Evolutionary conservation across 768 basidiomycete genomes (phyloP).

Genomic region (Tricholoma sp.): DNA sequence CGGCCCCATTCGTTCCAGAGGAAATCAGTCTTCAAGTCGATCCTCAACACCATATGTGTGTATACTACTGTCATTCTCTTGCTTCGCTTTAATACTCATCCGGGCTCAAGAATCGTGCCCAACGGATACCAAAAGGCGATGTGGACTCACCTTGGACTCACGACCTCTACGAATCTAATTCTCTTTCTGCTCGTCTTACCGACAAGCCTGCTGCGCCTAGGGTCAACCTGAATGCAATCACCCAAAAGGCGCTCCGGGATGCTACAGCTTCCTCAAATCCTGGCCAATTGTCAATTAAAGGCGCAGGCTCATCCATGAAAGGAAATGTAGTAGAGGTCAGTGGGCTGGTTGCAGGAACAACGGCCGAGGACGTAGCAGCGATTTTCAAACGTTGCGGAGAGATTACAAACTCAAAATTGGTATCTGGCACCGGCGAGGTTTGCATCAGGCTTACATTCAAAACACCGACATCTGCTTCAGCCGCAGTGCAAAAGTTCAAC

Average conservation of each 20-base stretch:
- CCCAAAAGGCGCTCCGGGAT: constrained; percentile 61
- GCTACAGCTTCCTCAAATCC: constrained; percentile 35
- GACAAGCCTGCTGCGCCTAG: constrained; percentile 41
- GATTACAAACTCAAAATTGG: constrained; percentile 44
- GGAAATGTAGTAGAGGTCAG: constrained; percentile 73
- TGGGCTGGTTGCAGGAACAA: constrained; percentile 71
- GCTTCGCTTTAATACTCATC: constrained; percentile 14
- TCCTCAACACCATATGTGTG: constrained; percentile 51
- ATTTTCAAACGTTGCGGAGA: constrained; percentile 80
- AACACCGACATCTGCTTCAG: constrained; percentile 50
- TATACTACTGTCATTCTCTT: constrained; percentile 23
- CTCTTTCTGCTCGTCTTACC: constrained; percentile 55
- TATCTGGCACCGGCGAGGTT: constrained; percentile 35
- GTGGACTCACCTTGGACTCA: constrained; percentile 66
- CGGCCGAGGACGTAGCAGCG: constrained; percentile 77
- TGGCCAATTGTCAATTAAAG: constrained; percentile 55
- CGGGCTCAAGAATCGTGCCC: constrained; percentile 39
- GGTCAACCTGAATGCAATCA: constrained; percentile 44
- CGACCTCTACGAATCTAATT: constrained; percentile 61
- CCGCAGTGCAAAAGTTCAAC: constrained; percentile 71
- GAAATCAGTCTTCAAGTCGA: constrained; percentile 25
- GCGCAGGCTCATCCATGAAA: constrained; percentile 44
- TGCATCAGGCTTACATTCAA: constrained; percentile 73
- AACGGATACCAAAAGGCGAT: constrained; percentile 59
- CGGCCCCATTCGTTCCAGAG: constrained; percentile 45